phyloP scores from a whole-genome alignment of 2,329 filamentous ascomycete species.

The Neospermospora avenae region DNA sequence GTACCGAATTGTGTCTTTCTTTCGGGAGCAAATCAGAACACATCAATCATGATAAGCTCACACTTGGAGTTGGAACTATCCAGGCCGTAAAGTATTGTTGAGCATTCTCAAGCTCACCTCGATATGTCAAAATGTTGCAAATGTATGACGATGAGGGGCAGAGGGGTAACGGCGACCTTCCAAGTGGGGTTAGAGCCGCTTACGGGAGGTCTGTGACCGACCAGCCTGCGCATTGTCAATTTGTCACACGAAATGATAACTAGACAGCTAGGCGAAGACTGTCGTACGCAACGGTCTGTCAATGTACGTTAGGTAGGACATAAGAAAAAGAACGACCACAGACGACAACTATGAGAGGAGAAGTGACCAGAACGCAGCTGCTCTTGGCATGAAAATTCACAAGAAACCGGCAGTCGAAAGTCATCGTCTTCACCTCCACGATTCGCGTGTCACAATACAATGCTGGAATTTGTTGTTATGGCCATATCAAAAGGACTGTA shows the following conservation, averaged over 20 bases:
- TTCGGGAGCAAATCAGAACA: too few relatives aligned
- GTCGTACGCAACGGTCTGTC: too few relatives aligned
- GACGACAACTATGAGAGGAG: too few relatives aligned
- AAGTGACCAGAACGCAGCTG: too few relatives aligned
- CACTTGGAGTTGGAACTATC: not conserved
- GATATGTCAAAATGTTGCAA: not conserved
- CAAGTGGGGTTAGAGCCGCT: not conserved
- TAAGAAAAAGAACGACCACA: too few relatives aligned
- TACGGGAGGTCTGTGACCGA: not conserved
- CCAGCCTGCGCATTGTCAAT: not conserved
- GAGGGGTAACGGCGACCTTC: not conserved
- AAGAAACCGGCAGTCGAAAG: too few relatives aligned
- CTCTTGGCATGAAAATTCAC: too few relatives aligned
- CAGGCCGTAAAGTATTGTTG: too few relatives aligned
- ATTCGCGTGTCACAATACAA: not conserved
- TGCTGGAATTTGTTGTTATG: not conserved
- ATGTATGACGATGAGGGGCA: not conserved
- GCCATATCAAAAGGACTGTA: constrained; percentile 23
- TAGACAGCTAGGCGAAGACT: not conserved
- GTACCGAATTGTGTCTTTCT: too few relatives aligned
- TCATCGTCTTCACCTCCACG: too few relatives aligned
- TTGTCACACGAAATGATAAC: not conserved
- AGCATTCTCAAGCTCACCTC: too few relatives aligned
- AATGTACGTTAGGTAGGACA: too few relatives aligned
- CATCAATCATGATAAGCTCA: not conserved